These are phyloP conservation scores for Umbelopsis sp. DNA, from an alignment of 371 early-diverging fungal species.

Conservation along the genomic window DNA sequence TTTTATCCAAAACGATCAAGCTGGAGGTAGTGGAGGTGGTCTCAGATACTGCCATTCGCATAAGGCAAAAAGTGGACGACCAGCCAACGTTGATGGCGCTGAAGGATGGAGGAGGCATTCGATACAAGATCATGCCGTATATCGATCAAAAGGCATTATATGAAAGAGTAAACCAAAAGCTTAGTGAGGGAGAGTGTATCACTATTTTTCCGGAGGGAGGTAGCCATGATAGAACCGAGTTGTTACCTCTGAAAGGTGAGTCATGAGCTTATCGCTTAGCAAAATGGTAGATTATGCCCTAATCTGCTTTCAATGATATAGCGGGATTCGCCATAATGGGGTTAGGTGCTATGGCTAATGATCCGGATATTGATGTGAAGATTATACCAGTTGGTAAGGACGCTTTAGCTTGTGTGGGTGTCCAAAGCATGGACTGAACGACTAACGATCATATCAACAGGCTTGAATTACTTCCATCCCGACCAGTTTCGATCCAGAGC, in stretches of 20 bases:
- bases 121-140: conserved; percentile 80
- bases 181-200: conserved; percentile 80
- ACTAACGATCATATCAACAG: conserved; percentile 26
- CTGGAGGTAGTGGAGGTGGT: conserved; percentile 75
- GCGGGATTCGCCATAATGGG: conserved; percentile 67
- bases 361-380: conserved; percentile 77
- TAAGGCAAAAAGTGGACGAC: conserved; percentile 57
- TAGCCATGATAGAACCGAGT: conserved; percentile 92
- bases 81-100: conserved; percentile 55
- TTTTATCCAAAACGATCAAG: conserved; percentile 66
- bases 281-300: not conserved
- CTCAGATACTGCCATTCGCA: conserved; percentile 71
- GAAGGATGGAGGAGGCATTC: conserved; percentile 50
- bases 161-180: conserved; percentile 73
- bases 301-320: not conserved
- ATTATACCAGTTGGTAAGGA: conserved; percentile 77
- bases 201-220: conserved; percentile 99
- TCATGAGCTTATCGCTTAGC: not conserved
- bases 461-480: conserved; percentile 95
- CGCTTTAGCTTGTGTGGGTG: not conserved
- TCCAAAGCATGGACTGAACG: not conserved
- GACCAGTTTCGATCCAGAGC: conserved; percentile 95
- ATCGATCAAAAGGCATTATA: conserved; percentile 91
- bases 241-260: conserved; percentile 91
- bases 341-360: conserved; percentile 77